Conservation (phyloP, 2,329 filamentous ascomycete genomes). For the Aschersonia sp. region DNA sequence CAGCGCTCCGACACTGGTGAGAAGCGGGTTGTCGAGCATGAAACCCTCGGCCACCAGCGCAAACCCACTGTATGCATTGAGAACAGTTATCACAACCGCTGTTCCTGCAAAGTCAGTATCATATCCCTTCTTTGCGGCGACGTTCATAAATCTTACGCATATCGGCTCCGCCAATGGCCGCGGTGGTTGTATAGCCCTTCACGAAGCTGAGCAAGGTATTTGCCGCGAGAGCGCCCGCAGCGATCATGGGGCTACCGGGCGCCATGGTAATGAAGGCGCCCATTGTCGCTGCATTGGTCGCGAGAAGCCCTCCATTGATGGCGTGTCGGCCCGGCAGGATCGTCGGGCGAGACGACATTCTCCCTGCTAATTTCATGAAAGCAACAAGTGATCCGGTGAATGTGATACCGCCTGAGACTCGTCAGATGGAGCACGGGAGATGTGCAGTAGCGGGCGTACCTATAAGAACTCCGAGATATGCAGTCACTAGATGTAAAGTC, state of each 20-base stretch:
- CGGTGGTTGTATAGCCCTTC: slow-evolving; percentile 77
- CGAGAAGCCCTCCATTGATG: slow-evolving; percentile 61
- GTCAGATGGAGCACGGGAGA: slow-evolving; percentile 47
- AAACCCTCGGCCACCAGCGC: slow-evolving; percentile 81
- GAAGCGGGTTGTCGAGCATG: slow-evolving; percentile 76
- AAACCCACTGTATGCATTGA: slow-evolving; percentile 86
- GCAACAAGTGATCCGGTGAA: slow-evolving; percentile 86
- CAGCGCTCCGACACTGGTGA: slow-evolving; percentile 73
- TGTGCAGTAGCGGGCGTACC: slow-evolving; percentile 24
- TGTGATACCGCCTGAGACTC: slow-evolving; percentile 57
- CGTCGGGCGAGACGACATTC: slow-evolving; percentile 65
- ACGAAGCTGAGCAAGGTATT: slow-evolving; percentile 68
- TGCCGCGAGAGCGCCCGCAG: slow-evolving; percentile 61
- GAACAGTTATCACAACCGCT: slow-evolving; percentile 73
- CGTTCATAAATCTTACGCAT: slow-evolving; percentile 42
- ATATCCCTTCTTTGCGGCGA: background rate
- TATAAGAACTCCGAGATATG: slow-evolving; percentile 75
- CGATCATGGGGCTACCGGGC: slow-evolving; percentile 63
- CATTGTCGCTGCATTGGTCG: slow-evolving; percentile 69
- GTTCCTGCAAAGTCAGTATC: slow-evolving; percentile 4
- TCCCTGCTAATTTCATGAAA: slow-evolving; percentile 73
- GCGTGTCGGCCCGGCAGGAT: slow-evolving; percentile 60
- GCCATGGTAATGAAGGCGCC: slow-evolving; percentile 71
- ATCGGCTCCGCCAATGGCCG: slow-evolving; percentile 82
- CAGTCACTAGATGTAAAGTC: slow-evolving; percentile 71